These are phyloP conservation scores for Fraxinus greggii DNA, from an alignment of 305 asterid species.

Conservation along the genomic window DNA sequence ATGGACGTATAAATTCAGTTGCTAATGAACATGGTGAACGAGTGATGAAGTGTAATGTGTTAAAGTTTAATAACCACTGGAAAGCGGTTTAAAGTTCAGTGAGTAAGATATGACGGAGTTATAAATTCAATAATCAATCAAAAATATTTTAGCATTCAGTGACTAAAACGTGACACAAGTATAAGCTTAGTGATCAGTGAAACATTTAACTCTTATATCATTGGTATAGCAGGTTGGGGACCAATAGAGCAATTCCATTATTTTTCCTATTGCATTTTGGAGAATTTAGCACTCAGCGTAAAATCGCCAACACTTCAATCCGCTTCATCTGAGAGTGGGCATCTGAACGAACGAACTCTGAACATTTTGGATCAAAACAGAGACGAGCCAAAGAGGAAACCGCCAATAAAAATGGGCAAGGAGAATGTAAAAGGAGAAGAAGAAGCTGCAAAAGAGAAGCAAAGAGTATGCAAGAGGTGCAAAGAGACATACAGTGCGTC, in stretches of 20 bases:
- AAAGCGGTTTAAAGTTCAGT: too few species aligned
- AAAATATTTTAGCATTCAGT: too few species aligned
- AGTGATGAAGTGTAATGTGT: too few species aligned
- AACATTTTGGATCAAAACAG: background rate
- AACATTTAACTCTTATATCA: background rate
- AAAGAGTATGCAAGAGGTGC: constrained; percentile 68
- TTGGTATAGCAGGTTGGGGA: background rate
- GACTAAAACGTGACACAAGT: background rate
- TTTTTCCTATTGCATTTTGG: background rate
- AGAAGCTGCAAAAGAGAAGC: constrained; percentile 16
- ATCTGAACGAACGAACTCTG: background rate
- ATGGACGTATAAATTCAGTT: too few species aligned
- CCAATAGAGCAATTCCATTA: background rate
- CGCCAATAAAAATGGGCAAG: constrained; percentile 4
- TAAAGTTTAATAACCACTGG: too few species aligned
- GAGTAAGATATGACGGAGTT: background rate
- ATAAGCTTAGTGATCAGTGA: background rate
- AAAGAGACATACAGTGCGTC: constrained; percentile 42
- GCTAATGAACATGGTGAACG: background rate
- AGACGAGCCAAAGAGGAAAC: background rate
- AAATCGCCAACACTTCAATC: background rate
- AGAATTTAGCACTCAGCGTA: background rate
- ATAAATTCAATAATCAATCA: too few species aligned
- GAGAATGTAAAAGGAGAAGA: constrained; percentile 5
- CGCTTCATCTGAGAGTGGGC: background rate